Evolutionary conservation across 2,329 filamentous ascomycete species (phyloP).

Genomic region (Neonectria sp.): DNA sequence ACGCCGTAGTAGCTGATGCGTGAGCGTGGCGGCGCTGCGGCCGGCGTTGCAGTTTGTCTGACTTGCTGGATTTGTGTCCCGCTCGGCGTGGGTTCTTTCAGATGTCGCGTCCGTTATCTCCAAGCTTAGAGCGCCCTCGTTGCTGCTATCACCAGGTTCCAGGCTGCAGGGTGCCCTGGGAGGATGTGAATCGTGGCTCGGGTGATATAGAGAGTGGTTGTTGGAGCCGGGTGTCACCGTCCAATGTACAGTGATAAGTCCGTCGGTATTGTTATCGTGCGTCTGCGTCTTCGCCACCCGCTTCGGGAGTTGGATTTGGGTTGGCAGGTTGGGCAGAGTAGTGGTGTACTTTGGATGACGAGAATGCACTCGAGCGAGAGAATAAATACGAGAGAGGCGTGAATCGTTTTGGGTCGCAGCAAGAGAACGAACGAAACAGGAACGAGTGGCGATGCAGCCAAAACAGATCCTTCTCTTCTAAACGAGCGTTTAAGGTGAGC

Average conservation of each 20-base stretch:
- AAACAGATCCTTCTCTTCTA: constrained; percentile 2
- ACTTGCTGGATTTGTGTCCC: constrained; percentile 17
- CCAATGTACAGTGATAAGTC: constrained; percentile 13
- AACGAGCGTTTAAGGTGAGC: constrained; percentile 3
- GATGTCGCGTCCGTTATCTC: constrained; percentile 21
- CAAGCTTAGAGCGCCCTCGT: neutral
- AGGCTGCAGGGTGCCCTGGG: constrained; percentile 12
- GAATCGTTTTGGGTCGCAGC: constrained; percentile 11
- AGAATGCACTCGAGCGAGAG: neutral
- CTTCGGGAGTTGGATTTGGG: constrained; percentile 8
- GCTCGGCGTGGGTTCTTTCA: constrained; percentile 13
- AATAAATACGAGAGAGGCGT: constrained; percentile 6
- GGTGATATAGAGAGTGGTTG: constrained; percentile 18
- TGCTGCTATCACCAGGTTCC: neutral
- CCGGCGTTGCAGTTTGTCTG: constrained; percentile 12
- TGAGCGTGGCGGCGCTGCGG: constrained; percentile 3
- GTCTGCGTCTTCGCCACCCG: constrained; percentile 10
- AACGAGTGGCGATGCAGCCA: constrained; percentile 22
- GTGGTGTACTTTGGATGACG: constrained; percentile 7
- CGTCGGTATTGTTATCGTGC: constrained; percentile 22
- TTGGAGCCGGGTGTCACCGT: constrained; percentile 16
- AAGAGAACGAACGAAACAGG: constrained; percentile 21
- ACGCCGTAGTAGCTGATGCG: constrained; percentile 9
- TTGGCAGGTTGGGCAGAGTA: constrained; percentile 3
- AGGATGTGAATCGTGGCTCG: constrained; percentile 20